Evolutionary conservation across 495 filamentous ascomycete species (phyloP), one percentile per base, ranked within the genome.

Genomic region (Ascobolus immersus): DNA sequence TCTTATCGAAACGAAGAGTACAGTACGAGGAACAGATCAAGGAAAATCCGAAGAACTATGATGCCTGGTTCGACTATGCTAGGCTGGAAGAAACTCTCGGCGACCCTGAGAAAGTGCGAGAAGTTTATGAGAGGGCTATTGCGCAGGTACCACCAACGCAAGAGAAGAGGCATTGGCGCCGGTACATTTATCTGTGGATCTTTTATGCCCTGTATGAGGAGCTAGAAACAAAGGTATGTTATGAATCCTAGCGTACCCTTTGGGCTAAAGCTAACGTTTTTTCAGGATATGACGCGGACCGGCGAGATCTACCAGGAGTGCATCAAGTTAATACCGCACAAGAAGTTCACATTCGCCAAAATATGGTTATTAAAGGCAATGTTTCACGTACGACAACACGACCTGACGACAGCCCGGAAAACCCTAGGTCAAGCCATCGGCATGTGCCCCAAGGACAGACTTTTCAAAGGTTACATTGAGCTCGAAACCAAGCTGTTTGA

Each of bases 171-270:
- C 82, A 94, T 53, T 96, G 86, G 86, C 64, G 86, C 37, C 60
- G 86, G 17, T 96, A 96, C 50, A 90, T 96, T 39, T 96, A 92
- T 52, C 65, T 96, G 3, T 96, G 84, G 76, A 67, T 93, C 28
- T 92, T 93, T 57, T 96, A 96, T 53, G 86, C 89, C 1, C 53
- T 91, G 12, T 94, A 73, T 69, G 84, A 93, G 51, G 86, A 94
- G 47, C 68, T 73, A 60, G 73, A 80, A 35, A 65, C 66, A 17
- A 72, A 73, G 32, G 40, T 42, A 28, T 7, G 37, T 32, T 15
- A n/a, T 26, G 25, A 23, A n/a, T 29, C 11, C 21, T 8, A 17
- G 11, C 21, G 12, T 9, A 6, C 12, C n/a, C n/a, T n/a, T n/a
- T n/a, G n/a, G n/a, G n/a, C 28, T 21, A 26, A 18, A 30, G 9